Conservation (phyloP, 2,329 filamentous ascomycete species). For the Aspergillus sp. region DNA sequence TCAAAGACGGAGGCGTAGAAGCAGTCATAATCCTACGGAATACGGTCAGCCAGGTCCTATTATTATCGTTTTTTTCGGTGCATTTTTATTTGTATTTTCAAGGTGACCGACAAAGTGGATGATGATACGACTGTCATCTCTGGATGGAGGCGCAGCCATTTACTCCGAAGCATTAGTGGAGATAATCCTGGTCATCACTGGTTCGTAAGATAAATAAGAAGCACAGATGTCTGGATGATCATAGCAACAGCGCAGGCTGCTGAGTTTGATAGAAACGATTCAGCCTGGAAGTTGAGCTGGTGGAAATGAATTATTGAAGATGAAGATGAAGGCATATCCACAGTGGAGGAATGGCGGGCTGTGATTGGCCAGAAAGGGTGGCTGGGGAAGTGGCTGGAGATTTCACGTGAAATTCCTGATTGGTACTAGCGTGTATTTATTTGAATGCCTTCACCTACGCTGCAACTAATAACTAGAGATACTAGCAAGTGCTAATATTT, state of each 20-base stretch:
- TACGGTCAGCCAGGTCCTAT: not conserved
- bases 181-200: not conserved
- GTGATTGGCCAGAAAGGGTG: not conserved
- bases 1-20: slow-evolving; percentile 94
- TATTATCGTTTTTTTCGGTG: slow-evolving; percentile 1
- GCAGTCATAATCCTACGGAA: slow-evolving; percentile 53
- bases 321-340: no score
- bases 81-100: no score
- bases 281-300: no score
- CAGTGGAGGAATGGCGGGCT: not conserved
- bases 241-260: no score
- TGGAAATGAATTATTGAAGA: no score
- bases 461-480: not conserved
- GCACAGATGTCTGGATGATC: not conserved
- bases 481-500: not conserved
- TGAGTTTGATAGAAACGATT: no score
- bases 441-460: no score
- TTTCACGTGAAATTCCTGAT: no score
- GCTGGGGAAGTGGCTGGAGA: not conserved
- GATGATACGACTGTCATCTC: slow-evolving; percentile 64
- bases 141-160: slow-evolving; percentile 18
- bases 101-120: slow-evolving; percentile 67
- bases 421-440: no score
- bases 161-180: not conserved
- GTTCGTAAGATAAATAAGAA: not conserved